Evolutionary conservation across 1,284 basidiomycete species (phyloP).

Genomic region (Volvariella volvacea): DNA sequence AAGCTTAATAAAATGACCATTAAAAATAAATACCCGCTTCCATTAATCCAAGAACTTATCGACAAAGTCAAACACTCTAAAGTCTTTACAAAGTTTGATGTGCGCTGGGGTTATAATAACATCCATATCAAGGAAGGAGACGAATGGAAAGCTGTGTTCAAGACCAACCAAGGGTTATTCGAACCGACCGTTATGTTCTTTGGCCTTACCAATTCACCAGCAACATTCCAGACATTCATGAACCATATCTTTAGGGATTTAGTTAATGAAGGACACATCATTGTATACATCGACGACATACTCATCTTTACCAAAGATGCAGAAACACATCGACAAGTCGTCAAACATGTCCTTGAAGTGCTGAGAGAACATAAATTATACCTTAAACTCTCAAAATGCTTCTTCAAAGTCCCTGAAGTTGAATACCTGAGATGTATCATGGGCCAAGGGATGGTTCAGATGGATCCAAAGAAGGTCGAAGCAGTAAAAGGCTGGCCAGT

Average conservation of each 20-base stretch:
- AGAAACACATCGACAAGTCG: not conserved
- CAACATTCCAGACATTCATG: slow-evolving; percentile 3
- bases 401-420: not conserved
- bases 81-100: slow-evolving; percentile 29
- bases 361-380: not conserved
- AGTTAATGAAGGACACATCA: not conserved
- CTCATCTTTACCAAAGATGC: slow-evolving; percentile 6
- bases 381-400: not conserved
- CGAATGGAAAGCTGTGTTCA: slow-evolving; percentile 24
- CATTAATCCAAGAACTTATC: slow-evolving; percentile 27
- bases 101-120: slow-evolving; percentile 24
- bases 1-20: slow-evolving; percentile 27
- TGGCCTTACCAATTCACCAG: slow-evolving; percentile 8
- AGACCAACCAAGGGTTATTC: slow-evolving; percentile 14
- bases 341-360: not conserved
- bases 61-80: slow-evolving; percentile 21
- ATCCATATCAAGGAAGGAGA: slow-evolving; percentile 21
- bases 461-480: not conserved
- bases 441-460: slow-evolving; percentile 2
- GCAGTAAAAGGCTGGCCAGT: slow-evolving; percentile 3
- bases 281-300: slow-evolving; percentile 17
- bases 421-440: not conserved
- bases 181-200: slow-evolving; percentile 12
- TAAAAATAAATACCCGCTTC: slow-evolving; percentile 29
- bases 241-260: not conserved